Evolutionary conservation across 805 yeast genomes (phyloP).

Genomic region (Komagataella pastoris): DNA sequence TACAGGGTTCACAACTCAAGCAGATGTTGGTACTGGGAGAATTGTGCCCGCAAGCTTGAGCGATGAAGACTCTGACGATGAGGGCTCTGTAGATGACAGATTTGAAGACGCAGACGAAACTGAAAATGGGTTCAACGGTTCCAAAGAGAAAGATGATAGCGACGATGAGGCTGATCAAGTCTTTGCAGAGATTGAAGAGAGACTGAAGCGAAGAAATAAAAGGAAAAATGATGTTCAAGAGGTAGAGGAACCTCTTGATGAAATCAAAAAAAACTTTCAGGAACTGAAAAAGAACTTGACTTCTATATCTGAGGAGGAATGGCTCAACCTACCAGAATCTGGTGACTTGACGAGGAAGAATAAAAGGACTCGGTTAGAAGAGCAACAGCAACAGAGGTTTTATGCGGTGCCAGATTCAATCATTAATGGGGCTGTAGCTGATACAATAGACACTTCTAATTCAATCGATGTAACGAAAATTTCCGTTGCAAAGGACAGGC

Average conservation of each 20-base stretch:
- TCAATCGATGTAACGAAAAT: conserved; percentile 28
- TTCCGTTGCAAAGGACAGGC: conserved; percentile 49
- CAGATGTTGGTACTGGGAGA: conserved; percentile 48
- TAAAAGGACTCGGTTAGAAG: conserved; percentile 53
- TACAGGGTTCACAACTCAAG: conserved; percentile 79
- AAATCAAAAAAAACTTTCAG: conserved; percentile 41
- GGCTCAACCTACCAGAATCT: conserved; percentile 80
- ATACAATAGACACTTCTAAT: conserved; percentile 15
- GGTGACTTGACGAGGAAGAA: conserved; percentile 75
- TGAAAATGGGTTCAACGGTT: conserved; percentile 4
- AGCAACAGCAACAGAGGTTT: conserved; percentile 49
- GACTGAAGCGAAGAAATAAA: conserved; percentile 19
- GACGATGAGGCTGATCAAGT: conserved; percentile 71
- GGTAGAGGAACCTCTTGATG: conserved; percentile 12
- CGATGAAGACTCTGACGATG: conserved; percentile 17
- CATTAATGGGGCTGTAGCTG: conserved; percentile 23
- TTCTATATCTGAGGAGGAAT: conserved; percentile 49
- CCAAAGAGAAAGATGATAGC: conserved; percentile 25
- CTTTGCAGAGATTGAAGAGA: conserved; percentile 54
- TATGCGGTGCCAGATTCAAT: conserved; percentile 78
- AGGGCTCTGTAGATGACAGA: conserved; percentile 14
- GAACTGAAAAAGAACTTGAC: conserved; percentile 56
- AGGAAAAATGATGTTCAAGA: conserved; percentile 5
- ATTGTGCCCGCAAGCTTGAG: conserved; percentile 16
- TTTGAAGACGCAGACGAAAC: conserved; percentile 16